phyloP scores from a whole-genome alignment of 257 asterid species.

The Salvia rosmarinus region DNA sequence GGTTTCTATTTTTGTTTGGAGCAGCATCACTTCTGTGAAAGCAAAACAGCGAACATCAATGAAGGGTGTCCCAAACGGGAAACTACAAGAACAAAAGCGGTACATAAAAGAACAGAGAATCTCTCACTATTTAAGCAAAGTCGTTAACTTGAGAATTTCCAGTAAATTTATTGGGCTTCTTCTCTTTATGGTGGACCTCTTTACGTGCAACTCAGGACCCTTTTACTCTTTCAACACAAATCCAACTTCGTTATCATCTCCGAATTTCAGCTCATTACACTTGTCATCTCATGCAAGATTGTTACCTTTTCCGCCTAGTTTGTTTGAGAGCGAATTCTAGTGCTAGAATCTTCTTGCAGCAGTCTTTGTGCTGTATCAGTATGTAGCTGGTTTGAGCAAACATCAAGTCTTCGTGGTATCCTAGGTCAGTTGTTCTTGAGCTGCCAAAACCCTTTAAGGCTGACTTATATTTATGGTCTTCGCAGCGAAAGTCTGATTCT shows the following conservation, averaged over 20 bases:
- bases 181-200: slow-evolving; percentile 2
- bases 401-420: slow-evolving; percentile 12
- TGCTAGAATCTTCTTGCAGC: background rate
- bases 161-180: slow-evolving; percentile 5
- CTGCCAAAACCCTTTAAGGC: background rate
- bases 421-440: slow-evolving; percentile 34
- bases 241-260: slow-evolving; percentile 10
- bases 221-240: background rate
- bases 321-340: background rate
- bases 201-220: slow-evolving; percentile 9
- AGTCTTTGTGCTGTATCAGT: slow-evolving; percentile 16
- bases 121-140: no score
- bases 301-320: background rate
- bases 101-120: no score
- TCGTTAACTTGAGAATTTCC: background rate
- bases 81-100: no score
- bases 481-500: background rate
- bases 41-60: no score
- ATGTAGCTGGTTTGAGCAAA: no score
- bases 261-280: slow-evolving; percentile 11
- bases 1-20: no score
- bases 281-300: slow-evolving; percentile 23
- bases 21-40: no score
- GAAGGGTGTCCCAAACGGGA: no score
- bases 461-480: slow-evolving; percentile 35